These are phyloP conservation scores for Trypanosomatidae sp. DNA, from an alignment of 208 protist genomes.

Conservation along the genomic window DNA sequence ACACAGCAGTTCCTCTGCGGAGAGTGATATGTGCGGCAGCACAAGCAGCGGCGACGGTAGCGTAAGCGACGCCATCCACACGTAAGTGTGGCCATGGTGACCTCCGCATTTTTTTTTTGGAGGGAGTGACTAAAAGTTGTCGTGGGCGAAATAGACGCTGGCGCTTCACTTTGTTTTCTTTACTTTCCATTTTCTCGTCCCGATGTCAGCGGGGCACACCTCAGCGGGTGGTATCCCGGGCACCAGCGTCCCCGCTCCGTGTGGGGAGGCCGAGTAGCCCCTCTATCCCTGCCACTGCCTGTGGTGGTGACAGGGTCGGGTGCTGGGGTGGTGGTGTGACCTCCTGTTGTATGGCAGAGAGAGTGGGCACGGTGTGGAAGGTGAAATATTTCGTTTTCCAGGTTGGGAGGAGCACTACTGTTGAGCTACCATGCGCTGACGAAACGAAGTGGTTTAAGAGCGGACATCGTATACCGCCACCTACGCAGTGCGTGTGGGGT, in stretches of 20 bases:
- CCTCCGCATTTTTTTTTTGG: too few relatives aligned
- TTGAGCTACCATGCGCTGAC: background rate
- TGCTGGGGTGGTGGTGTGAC: background rate
- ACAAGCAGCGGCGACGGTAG: background rate
- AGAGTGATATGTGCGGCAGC: background rate
- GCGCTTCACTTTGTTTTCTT: background rate
- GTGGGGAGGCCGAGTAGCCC: background rate
- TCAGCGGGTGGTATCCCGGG: background rate
- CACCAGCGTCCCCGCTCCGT: background rate
- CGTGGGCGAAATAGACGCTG: background rate
- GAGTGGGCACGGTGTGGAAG: background rate
- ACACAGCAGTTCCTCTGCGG: slow-evolving; percentile 2
- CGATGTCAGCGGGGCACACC: background rate
- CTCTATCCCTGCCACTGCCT: background rate
- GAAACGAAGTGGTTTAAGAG: background rate
- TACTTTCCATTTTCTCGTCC: background rate
- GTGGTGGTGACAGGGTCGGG: background rate
- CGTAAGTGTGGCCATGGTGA: background rate
- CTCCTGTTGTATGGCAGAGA: background rate
- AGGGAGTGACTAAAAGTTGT: background rate
- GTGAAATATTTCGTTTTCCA: background rate
- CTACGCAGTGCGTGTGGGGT: background rate
- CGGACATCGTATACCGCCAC: background rate
- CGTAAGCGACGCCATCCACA: slow-evolving; percentile 1
- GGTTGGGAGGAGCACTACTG: background rate